These are phyloP conservation scores for Trichophyton mentagrophytes DNA, from an alignment of 2,329 filamentous ascomycete species.

Conservation along the genomic window DNA sequence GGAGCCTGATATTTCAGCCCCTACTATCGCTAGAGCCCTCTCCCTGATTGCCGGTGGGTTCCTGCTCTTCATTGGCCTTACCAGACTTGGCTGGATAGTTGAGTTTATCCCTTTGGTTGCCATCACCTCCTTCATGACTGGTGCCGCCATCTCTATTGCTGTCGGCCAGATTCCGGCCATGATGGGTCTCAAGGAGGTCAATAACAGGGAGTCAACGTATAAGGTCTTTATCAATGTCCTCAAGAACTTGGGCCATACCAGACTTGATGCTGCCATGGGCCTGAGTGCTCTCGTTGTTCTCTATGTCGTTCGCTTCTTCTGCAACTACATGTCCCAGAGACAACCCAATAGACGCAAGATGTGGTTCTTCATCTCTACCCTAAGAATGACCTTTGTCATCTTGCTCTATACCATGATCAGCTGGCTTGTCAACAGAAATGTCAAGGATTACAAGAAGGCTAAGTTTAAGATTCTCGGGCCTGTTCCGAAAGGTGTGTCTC, in stretches of 20 bases:
- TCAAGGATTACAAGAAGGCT: slow-evolving; percentile 26
- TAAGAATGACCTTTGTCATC: slow-evolving; percentile 48
- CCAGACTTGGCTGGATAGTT: slow-evolving; percentile 52
- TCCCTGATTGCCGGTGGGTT: slow-evolving; percentile 53
- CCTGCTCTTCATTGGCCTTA: slow-evolving; percentile 45
- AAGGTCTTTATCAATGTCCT: slow-evolving; percentile 49
- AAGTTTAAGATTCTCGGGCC: slow-evolving; percentile 50
- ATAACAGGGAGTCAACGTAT: slow-evolving; percentile 37
- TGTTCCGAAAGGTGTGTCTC: slow-evolving; percentile 35
- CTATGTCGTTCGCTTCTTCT: slow-evolving; percentile 44
- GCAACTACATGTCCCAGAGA: slow-evolving; percentile 31
- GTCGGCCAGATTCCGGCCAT: slow-evolving; percentile 52
- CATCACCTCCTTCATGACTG: slow-evolving; percentile 53
- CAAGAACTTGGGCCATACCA: slow-evolving; percentile 42
- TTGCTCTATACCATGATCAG: slow-evolving; percentile 52
- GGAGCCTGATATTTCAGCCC: slow-evolving; percentile 38
- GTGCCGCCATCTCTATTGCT: slow-evolving; percentile 52
- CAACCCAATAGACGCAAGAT: slow-evolving; percentile 47
- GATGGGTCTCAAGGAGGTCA: slow-evolving; percentile 42
- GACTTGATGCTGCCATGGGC: slow-evolving; percentile 48
- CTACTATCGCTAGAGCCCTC: slow-evolving; percentile 48
- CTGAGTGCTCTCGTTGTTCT: slow-evolving; percentile 46
- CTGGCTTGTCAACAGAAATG: slow-evolving; percentile 47
- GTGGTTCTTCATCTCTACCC: slow-evolving; percentile 48
- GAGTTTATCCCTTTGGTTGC: slow-evolving; percentile 55